Evolutionary conservation across 164 flowering plant species (phyloP), one percentile per base, ranked within the genome.

Genomic region (Dillenia turbinata): DNA sequence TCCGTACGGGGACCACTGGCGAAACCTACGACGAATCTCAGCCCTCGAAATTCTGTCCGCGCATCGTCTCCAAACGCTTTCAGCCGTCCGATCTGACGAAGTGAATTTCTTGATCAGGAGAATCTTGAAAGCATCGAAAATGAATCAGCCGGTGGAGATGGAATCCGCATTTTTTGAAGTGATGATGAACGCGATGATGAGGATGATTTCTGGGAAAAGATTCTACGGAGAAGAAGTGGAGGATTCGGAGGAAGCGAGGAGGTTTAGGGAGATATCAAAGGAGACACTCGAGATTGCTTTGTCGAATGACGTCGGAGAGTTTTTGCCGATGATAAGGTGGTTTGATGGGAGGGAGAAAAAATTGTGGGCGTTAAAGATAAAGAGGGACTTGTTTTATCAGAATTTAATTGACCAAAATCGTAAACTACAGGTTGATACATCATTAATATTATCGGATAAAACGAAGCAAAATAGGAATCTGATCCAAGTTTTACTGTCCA

Each of bases 161-260:
- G 65, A 51, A 14, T 33, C 63, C 7, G 13, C 43, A 60, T 54
- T 74, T 9, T 16, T 47, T 2, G 64, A 72, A 45, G 40, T 72
- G 49, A 66, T 64, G 5, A 60, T 69, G 19, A 76, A 72, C 14
- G 62, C 50, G 2, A 57, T 72, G 16, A 65, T 73, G 65, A 67
- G 67, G 62, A 73, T 69, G 74, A 59, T 76, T 11, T 71, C 74
- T 0, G 76, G 76, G 19, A 72, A 72, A 61, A 22, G 73, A 47
- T 69, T 59, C 54, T 60, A 62, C 45, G 73, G 72, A 1, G 72
- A 71, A 11, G 56, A 54, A 2, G 68, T 43, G 52, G 40, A 1
- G 17, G 65, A 68, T 9, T 48, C 53, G 12, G 73, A 47, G 47
- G 71, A 72, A 53, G 65, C 67, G 5, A 56, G 16, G 59, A 10